Conservation (phyloP, 768 basidiomycete species). For the Naematelia encephala region DNA sequence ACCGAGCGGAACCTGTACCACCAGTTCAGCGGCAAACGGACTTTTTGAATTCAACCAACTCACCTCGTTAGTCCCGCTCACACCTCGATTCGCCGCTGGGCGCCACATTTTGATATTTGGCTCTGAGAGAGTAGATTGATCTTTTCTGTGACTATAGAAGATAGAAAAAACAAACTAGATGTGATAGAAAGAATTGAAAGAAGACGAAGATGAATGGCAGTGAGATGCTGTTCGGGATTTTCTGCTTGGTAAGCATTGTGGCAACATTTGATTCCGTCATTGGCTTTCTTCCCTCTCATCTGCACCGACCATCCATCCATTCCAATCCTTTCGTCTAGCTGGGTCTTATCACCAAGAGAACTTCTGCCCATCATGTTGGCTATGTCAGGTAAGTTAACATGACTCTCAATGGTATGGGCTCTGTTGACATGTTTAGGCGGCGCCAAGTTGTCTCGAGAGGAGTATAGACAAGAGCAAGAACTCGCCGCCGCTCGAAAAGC, state of each 20-base stretch:
- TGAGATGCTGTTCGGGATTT: too few relatives aligned
- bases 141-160: background rate
- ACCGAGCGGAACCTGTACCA: constrained; percentile 68
- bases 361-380: background rate
- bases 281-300: too few relatives aligned
- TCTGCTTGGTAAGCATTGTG: background rate
- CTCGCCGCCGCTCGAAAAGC: constrained; percentile 97
- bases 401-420: background rate
- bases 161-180: background rate
- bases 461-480: constrained; percentile 92
- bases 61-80: constrained; percentile 90
- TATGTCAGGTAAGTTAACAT: background rate
- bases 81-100: constrained; percentile 67
- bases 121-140: background rate
- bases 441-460: constrained; percentile 81
- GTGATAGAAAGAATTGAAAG: constrained; percentile 3
- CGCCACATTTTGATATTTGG: constrained; percentile 41
- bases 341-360: background rate
- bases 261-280: background rate
- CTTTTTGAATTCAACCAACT: constrained; percentile 36
- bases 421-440: background rate
- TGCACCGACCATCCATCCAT: too few relatives aligned
- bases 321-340: too few relatives aligned
- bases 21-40: constrained; percentile 24
- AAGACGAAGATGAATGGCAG: background rate